phyloP scores from a whole-genome alignment of 495 filamentous ascomycete species.

The Cercophora samala region DNA sequence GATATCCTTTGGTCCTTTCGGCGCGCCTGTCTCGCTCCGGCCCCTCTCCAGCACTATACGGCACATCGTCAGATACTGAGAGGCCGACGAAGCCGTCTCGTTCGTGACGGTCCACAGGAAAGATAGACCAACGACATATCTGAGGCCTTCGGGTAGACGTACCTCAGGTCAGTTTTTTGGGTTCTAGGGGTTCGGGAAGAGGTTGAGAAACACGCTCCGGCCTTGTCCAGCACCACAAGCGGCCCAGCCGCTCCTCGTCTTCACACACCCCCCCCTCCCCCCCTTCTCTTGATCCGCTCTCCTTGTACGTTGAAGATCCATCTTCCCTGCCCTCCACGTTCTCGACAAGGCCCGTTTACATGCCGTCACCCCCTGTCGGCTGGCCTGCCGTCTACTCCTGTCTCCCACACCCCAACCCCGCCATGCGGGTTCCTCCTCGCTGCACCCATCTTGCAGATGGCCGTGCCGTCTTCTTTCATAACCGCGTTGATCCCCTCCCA shows the following conservation, averaged over 20 bases:
- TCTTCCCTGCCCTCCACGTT: conserved; percentile 36
- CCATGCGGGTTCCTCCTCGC: conserved; percentile 35
- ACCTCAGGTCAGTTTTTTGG: conserved; percentile 1
- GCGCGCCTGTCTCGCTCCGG: conserved; percentile 29
- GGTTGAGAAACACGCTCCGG: conserved; percentile 8
- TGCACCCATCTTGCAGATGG: conserved; percentile 38
- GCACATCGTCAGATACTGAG: conserved; percentile 30
- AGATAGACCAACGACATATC: conserved; percentile 5
- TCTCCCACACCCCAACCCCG: conserved; percentile 36
- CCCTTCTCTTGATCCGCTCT: conserved; percentile 19
- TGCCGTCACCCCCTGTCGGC: conserved; percentile 31
- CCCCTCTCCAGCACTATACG: conserved; percentile 38
- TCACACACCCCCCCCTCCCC: conserved; percentile 14
- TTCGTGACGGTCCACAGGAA: conserved; percentile 1
- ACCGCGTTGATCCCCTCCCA: conserved; percentile 43
- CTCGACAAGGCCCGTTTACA: conserved; percentile 32
- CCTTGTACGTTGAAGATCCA: conserved; percentile 32
- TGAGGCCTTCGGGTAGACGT: conserved; percentile 10
- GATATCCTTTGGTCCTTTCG: conserved; percentile 41
- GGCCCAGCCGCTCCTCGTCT: conserved; percentile 7
- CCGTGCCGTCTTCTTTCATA: conserved; percentile 38
- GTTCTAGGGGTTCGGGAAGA: conserved; percentile 20
- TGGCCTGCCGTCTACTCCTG: conserved; percentile 26
- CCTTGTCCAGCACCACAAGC: conserved; percentile 13
- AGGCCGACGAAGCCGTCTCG: not conserved